Evolutionary conservation across 768 basidiomycete genomes (phyloP).

Genomic region (Tubosaeta sp.): DNA sequence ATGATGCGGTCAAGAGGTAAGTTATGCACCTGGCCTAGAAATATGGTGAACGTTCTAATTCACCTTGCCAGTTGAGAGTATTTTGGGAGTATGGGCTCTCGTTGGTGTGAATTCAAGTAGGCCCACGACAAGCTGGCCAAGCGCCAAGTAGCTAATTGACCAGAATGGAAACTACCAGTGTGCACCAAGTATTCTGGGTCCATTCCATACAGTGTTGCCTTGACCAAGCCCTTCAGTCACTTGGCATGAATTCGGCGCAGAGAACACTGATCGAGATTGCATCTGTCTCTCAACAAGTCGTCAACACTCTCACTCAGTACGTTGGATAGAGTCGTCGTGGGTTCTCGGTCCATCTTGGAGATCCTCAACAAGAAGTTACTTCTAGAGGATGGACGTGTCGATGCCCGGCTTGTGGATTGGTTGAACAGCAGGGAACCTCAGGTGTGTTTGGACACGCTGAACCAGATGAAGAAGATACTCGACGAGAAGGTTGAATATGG

Average conservation of each 20-base stretch:
- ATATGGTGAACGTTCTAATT: background rate
- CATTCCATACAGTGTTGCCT: too few relatives aligned
- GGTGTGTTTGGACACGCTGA: slow-evolving; percentile 3
- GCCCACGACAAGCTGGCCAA: too few relatives aligned
- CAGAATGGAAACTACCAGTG: background rate
- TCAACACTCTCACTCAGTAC: background rate
- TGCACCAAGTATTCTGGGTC: too few relatives aligned
- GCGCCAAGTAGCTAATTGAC: too few relatives aligned
- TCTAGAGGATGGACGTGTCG: background rate
- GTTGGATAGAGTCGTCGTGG: slow-evolving; percentile 7
- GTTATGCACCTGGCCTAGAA: background rate
- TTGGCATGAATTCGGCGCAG: background rate
- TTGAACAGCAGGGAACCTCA: slow-evolving; percentile 1
- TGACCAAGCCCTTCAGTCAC: background rate
- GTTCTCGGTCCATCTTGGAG: slow-evolving; percentile 3
- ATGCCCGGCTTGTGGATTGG: slow-evolving; percentile 11
- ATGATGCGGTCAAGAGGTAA: slow-evolving; percentile 3
- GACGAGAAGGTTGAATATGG: background rate
- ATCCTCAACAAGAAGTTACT: background rate
- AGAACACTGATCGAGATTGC: slow-evolving; percentile 5
- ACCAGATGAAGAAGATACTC: slow-evolving; percentile 7
- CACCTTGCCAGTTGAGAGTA: background rate
- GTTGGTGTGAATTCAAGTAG: background rate
- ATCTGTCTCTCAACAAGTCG: background rate
- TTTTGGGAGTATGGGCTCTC: background rate